Evolutionary conservation across 148 eudicot species (phyloP).

Genomic region (Amaranthus hypochondriacus): DNA sequence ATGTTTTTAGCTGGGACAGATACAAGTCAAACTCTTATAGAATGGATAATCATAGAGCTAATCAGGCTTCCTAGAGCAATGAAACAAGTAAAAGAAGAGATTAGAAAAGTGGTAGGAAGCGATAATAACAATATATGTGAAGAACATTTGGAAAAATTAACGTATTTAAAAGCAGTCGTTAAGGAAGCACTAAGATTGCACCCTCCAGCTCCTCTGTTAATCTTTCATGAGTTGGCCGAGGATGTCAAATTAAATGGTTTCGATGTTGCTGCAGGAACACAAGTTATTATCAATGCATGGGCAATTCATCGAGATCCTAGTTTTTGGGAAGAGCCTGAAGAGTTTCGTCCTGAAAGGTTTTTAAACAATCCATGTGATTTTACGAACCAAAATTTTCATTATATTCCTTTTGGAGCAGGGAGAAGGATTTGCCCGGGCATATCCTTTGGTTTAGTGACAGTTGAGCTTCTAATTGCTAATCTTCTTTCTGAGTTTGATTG

Average conservation of each 20-base stretch:
- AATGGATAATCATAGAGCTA: not conserved
- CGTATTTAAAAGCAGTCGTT: not conserved
- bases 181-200: constrained; percentile 2
- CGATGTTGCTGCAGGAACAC: not conserved
- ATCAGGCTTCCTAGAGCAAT: not conserved
- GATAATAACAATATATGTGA: not conserved
- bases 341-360: not conserved
- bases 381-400: not conserved
- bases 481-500: constrained; percentile 2
- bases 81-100: not conserved
- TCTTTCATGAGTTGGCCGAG: not conserved
- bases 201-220: not conserved
- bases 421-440: not conserved
- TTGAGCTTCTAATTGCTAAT: not conserved
- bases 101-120: not conserved
- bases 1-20: not conserved
- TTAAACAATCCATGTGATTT: not conserved
- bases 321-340: not conserved
- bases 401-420: constrained; percentile 1
- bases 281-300: not conserved
- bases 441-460: not conserved
- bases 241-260: not conserved
- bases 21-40: not conserved
- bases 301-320: not conserved
- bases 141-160: not conserved